Percentiles rank a stretch among this genome's conserved stretches.
These are phyloP conservation scores for Biscogniauxia marginata DNA, from an alignment of 2,329 filamentous ascomycete species.

Conservation along the genomic window DNA sequence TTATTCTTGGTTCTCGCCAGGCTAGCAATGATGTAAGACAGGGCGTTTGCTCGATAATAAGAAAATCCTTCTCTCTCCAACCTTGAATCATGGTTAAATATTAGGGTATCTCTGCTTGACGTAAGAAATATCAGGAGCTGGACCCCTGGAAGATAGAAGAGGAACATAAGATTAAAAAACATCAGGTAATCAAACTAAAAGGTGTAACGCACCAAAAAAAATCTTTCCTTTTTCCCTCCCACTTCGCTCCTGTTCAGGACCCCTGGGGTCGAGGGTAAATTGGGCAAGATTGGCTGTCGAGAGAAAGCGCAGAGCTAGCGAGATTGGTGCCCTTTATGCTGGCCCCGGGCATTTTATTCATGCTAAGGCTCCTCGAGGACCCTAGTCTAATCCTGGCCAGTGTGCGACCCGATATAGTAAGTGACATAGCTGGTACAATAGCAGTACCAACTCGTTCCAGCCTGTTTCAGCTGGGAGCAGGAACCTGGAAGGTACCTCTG, in stretches of 20 bases:
- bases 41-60: not conserved
- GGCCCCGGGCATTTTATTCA: slow-evolving; percentile 27
- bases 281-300: slow-evolving; percentile 24
- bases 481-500: not conserved
- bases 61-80: not conserved
- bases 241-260: slow-evolving; percentile 10
- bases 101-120: not conserved
- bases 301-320: slow-evolving; percentile 34
- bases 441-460: not conserved
- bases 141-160: slow-evolving; percentile 8
- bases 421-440: not conserved
- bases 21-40: not conserved
- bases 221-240: slow-evolving; percentile 6
- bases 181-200: slow-evolving; percentile 15
- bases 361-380: slow-evolving; percentile 13
- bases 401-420: slow-evolving; percentile 3
- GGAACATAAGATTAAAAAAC: slow-evolving; percentile 6
- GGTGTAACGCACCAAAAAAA: slow-evolving; percentile 19
- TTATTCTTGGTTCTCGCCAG: not conserved
- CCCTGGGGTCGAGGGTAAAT: slow-evolving; percentile 19
- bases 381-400: slow-evolving; percentile 19
- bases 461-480: not conserved
- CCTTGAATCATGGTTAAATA: not conserved
- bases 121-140: slow-evolving; percentile 18
- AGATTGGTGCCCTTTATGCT: slow-evolving; percentile 38